A percentile compares a stretch with the other conserved stretches of the same genome.
phyloP scores from a whole-genome alignment of 148 eudicot genomes.

The Persicaria maculosa region DNA sequence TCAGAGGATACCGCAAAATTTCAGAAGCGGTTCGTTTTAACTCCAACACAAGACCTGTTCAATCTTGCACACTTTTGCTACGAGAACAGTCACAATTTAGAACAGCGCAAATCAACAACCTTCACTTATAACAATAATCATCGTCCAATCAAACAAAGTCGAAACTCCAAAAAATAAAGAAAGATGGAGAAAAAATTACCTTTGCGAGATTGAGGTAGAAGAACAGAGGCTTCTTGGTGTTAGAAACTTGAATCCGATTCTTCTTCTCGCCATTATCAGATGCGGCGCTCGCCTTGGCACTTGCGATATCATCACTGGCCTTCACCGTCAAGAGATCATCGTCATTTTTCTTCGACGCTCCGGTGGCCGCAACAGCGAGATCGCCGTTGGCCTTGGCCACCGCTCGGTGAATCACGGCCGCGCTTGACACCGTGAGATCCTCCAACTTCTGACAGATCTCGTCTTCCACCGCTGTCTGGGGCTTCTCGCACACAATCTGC shows the following conservation, averaged over 20 bases:
- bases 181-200: slow-evolving; percentile 10
- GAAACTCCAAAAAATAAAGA: not conserved
- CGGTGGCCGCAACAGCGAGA: not conserved
- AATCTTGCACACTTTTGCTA: not conserved
- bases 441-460: not conserved
- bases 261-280: slow-evolving; percentile 11
- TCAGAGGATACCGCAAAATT: too few relatives aligned
- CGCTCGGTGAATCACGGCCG: not conserved
- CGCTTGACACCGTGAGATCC: not conserved
- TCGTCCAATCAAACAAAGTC: not conserved
- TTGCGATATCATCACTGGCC: not conserved
- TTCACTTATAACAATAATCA: not conserved
- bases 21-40: not conserved
- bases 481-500: not conserved
- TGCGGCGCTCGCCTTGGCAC: not conserved
- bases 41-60: not conserved
- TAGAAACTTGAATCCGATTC: slow-evolving; percentile 23
- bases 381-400: not conserved
- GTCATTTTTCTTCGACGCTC: not conserved
- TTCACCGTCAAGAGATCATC: not conserved
- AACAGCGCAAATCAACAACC: not conserved
- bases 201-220: slow-evolving; percentile 27
- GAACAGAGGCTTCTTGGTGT: slow-evolving; percentile 26
- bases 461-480: not conserved
- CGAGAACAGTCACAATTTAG: not conserved